A percentile compares a stretch with the other conserved stretches of the same genome.
Conservation (phyloP, 495 filamentous ascomycete genomes). For the Copromyces sp. region DNA sequence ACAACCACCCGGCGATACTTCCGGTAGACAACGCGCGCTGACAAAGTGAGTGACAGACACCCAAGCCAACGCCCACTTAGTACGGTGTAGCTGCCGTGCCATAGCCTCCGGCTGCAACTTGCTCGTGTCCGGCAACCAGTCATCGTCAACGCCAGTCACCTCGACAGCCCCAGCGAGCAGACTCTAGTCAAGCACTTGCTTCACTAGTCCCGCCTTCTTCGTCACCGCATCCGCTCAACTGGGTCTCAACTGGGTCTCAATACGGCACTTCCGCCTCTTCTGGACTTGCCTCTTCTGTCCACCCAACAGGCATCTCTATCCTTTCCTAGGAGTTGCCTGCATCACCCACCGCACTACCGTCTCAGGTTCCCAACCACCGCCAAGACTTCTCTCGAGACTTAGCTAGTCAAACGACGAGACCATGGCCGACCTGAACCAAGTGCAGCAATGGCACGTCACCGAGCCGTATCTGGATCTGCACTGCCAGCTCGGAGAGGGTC, state of each 20-base stretch:
- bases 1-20: neutral
- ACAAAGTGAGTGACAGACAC: neutral
- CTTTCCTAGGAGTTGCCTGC: neutral
- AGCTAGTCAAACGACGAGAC: conserved; percentile 2
- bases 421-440: conserved; percentile 14
- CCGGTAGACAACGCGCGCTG: neutral
- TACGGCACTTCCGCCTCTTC: neutral
- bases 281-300: neutral
- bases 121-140: neutral
- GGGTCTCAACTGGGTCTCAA: neutral
- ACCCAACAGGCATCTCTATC: neutral
- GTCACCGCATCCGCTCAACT: neutral
- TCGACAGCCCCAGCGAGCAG: neutral
- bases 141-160: neutral
- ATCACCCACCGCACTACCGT: neutral
- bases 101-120: neutral
- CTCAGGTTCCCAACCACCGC: neutral
- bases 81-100: neutral
- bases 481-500: conserved; percentile 73
- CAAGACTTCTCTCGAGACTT: neutral
- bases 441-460: conserved; percentile 35
- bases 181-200: neutral
- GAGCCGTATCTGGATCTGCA: conserved; percentile 68
- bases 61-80: neutral
- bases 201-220: neutral